phyloP scores from a whole-genome alignment of 108 stramenopile genomes.

The Cylindrotheca fusiformis region DNA sequence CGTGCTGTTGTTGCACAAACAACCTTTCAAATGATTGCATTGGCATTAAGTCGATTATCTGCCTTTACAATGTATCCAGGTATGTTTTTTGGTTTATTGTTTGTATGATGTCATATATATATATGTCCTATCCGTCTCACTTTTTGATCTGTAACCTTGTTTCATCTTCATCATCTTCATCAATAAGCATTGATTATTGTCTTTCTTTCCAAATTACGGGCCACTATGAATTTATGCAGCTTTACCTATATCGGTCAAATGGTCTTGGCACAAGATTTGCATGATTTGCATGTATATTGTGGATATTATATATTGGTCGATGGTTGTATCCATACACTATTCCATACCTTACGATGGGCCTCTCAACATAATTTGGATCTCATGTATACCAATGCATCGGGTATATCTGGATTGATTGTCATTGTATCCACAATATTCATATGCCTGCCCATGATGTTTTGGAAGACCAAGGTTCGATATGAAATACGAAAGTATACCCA shows the following conservation, averaged over 20 bases:
- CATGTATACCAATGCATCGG: constrained; percentile 17
- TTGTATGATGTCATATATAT: too few relatives aligned
- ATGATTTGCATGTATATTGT: constrained; percentile 39
- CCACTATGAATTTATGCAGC: constrained; percentile 30
- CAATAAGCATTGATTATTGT: constrained; percentile 35
- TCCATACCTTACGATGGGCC: constrained; percentile 39
- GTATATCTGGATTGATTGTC: constrained; percentile 33
- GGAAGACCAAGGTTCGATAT: constrained; percentile 20
- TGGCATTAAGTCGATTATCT: constrained; percentile 36
- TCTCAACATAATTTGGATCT: constrained; percentile 34
- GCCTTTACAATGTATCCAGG: constrained; percentile 46
- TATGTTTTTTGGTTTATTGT: constrained; percentile 5
- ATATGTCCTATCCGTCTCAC: too few relatives aligned
- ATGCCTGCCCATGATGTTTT: constrained; percentile 31
- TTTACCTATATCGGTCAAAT: constrained; percentile 17
- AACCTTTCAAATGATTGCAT: constrained; percentile 20
- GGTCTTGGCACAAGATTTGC: constrained; percentile 12
- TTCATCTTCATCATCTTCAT: background rate
- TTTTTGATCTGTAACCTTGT: too few relatives aligned
- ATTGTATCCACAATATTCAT: constrained; percentile 22
- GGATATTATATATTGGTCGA: constrained; percentile 33
- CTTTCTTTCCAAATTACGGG: constrained; percentile 46
- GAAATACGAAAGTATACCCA: constrained; percentile 40
- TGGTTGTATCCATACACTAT: constrained; percentile 34
- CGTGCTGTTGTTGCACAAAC: constrained; percentile 37